Percentiles rank a stretch among this genome's conserved stretches.
phyloP scores from a whole-genome alignment of 2,329 filamentous ascomycete species.

The Aspergillus thermomutatus region DNA sequence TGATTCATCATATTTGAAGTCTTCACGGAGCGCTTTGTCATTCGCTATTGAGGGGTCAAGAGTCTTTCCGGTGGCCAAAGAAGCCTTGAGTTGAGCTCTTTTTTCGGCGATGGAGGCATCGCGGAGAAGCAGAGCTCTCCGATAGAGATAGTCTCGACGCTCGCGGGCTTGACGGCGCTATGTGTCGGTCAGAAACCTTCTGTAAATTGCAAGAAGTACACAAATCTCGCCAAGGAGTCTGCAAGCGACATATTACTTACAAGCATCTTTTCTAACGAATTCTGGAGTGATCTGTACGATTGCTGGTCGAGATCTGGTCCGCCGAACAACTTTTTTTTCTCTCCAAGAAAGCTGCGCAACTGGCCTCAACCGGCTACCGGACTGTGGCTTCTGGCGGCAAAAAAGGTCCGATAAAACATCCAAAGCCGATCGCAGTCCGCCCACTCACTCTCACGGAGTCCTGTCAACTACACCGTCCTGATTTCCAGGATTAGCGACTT shows the following conservation, averaged over 20 bases:
- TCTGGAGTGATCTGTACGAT: constrained; percentile 5
- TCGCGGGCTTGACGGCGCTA: constrained; percentile 72
- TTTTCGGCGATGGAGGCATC: constrained; percentile 94
- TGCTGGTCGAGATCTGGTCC: constrained; percentile 6
- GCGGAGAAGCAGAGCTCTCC: constrained; percentile 78
- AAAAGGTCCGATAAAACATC: constrained; percentile 19
- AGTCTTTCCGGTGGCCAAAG: constrained; percentile 84
- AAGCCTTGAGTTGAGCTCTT: constrained; percentile 78
- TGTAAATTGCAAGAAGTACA: background rate
- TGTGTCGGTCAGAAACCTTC: constrained; percentile 11
- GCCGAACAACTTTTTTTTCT: constrained; percentile 39
- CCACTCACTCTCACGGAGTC: constrained; percentile 5
- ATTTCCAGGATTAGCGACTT: constrained; percentile 14
- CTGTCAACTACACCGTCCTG: constrained; percentile 13
- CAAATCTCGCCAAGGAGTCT: background rate
- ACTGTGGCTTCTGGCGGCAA: constrained; percentile 29
- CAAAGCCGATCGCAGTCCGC: constrained; percentile 18
- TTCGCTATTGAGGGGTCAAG: constrained; percentile 78
- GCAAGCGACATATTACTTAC: constrained; percentile 17
- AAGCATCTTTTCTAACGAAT: constrained; percentile 27
- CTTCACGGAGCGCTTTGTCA: constrained; percentile 76
- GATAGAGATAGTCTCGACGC: constrained; percentile 84
- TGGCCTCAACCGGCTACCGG: constrained; percentile 23
- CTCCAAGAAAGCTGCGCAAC: constrained; percentile 27
- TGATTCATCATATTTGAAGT: constrained; percentile 93